A percentile compares a stretch with the other conserved stretches of the same genome.
Conservation (phyloP, 148 eudicot species). For the Spergularia marina region DNA sequence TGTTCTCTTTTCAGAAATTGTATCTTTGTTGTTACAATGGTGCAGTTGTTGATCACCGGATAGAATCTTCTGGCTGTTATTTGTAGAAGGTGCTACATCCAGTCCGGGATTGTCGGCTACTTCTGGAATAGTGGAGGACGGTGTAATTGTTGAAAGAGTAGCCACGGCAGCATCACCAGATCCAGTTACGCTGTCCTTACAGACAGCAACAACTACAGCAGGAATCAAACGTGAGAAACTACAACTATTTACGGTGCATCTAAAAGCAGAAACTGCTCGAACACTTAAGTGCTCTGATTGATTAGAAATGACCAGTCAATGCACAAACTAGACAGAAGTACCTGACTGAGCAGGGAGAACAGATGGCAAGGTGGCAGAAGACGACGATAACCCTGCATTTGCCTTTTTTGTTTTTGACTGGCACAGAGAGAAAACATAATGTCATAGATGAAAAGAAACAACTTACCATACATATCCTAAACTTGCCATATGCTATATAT, state of each 20-base stretch:
- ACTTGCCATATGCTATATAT: background rate
- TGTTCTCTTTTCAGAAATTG: conserved; percentile 29
- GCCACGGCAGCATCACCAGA: conserved; percentile 21
- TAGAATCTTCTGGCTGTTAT: conserved; percentile 33
- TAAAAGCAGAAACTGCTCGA: background rate
- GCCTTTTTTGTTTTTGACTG: conserved; percentile 39
- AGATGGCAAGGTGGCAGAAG: conserved; percentile 23
- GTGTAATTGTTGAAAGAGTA: conserved; percentile 2
- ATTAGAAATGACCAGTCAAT: background rate
- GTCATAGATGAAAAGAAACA: conserved; percentile 8
- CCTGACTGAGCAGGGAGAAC: conserved; percentile 31
- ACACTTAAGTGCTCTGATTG: background rate
- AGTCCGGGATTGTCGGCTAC: conserved; percentile 7
- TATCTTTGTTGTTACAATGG: conserved; percentile 29
- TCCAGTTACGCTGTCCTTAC: conserved; percentile 28
- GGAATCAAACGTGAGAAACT: background rate
- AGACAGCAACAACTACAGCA: conserved; percentile 17
- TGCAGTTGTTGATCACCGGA: conserved; percentile 35
- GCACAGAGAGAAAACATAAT: conserved; percentile 11
- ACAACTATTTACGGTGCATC: background rate
- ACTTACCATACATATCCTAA: background rate
- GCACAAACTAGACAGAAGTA: conserved; percentile 8
- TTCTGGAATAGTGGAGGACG: conserved; percentile 18
- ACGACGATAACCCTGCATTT: conserved; percentile 29
- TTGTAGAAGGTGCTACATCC: conserved; percentile 14